Evolutionary conservation across 768 basidiomycete genomes (phyloP), one percentile per base, ranked within the genome.

Genomic region (Phaffia australis): DNA sequence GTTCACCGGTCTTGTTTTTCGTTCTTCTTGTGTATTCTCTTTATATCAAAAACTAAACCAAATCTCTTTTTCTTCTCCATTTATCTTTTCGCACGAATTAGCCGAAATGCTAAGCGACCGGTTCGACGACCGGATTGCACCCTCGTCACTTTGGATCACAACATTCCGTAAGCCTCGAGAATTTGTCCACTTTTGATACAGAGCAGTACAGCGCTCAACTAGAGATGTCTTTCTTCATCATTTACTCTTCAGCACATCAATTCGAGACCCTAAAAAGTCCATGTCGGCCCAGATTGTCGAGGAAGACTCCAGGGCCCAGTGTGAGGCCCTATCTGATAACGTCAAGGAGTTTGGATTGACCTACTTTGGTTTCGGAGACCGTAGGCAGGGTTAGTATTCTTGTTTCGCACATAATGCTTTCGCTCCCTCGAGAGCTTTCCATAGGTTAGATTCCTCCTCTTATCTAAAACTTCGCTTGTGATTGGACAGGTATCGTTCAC

Each of bases 311-410:
- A 83, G 89, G 48, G 85, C 86, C 16, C 90, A 92, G 78, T 87
- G 86, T 71, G 77, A 81, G 69, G 87, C 88, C 3, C 80, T 93
- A 63, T 89, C 92, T 76, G 87, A 88, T 11, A 90, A 93, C 72
- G 89, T 91, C 7, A 88, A 89, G 73, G 87, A 88, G 76, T 92
- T 92, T 74, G 90, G 90, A 19, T 78, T 93, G 74, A 90, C 88
- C 30, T 93, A 90, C 76, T 93, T 92, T 71, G 90, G 90, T 50
- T 83, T 93, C 84, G 84, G 84, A 49, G 90, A 93, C 75, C 83
- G 87, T 64, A 83, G 90, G 68, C 89, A 93, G 79, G 89, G 89
- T 85, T 72, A 69, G 76, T 65, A 35, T 15, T 30, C 54, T 18
- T 49, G 35, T 42, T 29, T 23, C 50, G 25, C 30, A 29, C 48